Evolutionary conservation across 2,329 filamentous ascomycete species (phyloP).

Genomic region (Bipolaris oryzae): DNA sequence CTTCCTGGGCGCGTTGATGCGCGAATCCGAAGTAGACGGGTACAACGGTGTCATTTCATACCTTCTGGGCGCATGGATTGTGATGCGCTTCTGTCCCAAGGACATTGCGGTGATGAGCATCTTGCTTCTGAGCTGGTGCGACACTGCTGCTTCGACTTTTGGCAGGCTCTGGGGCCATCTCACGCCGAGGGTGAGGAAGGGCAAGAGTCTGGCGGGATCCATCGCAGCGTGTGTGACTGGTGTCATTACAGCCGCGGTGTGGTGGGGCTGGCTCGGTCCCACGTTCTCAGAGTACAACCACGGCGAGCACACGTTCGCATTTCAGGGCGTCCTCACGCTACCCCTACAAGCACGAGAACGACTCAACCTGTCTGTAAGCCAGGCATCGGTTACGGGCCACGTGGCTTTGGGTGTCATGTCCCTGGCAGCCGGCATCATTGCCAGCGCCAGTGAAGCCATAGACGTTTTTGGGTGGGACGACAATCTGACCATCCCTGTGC

Average conservation of each 20-base stretch:
- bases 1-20: slow-evolving; percentile 87
- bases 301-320: slow-evolving; percentile 73
- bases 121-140: slow-evolving; percentile 93
- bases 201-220: slow-evolving; percentile 91
- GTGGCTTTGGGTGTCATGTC: slow-evolving; percentile 81
- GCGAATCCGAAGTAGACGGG: slow-evolving; percentile 89
- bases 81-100: slow-evolving; percentile 87
- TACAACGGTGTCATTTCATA: slow-evolving; percentile 99
- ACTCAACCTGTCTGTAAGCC: slow-evolving; percentile 65
- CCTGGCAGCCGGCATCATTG: slow-evolving; percentile 85
- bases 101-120: slow-evolving; percentile 90
- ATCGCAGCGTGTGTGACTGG: slow-evolving; percentile 83
- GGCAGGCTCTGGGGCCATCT: slow-evolving; percentile 88
- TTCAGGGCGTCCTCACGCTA: slow-evolving; percentile 75
- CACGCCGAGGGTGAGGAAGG: slow-evolving; percentile 80
- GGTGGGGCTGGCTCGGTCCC: slow-evolving; percentile 87
- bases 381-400: slow-evolving; percentile 70
- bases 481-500: slow-evolving; percentile 92
- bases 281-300: slow-evolving; percentile 42
- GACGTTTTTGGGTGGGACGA: slow-evolving; percentile 96
- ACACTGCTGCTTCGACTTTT: slow-evolving; percentile 94
- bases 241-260: slow-evolving; percentile 79
- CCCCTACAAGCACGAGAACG: slow-evolving; percentile 64
- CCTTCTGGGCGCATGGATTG: slow-evolving; percentile 85
- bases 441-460: slow-evolving; percentile 85